phyloP scores from a whole-genome alignment of 352 stramenopile species.

The Phytophthora agathidicida region DNA sequence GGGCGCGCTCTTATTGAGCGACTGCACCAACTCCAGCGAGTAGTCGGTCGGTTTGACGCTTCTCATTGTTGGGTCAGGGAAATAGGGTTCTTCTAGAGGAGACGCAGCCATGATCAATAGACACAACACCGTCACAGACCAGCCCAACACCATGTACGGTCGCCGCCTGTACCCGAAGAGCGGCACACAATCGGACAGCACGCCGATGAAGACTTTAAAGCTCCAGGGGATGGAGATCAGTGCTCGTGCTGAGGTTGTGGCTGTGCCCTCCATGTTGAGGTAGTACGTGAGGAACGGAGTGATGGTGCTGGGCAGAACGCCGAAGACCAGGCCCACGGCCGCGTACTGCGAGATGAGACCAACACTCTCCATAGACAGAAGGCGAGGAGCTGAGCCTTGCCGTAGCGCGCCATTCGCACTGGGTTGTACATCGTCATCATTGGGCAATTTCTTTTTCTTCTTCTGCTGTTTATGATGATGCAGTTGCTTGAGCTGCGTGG shows the following conservation, averaged over 20 bases:
- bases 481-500: too few species aligned
- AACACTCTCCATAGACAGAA: constrained; percentile 42
- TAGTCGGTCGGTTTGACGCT: constrained; percentile 40
- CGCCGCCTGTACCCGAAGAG: constrained; percentile 54
- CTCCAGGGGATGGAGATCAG: constrained; percentile 59
- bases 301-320: constrained; percentile 49
- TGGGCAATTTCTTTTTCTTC: constrained; percentile 9
- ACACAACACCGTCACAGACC: constrained; percentile 41
- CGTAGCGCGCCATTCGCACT: constrained; percentile 36
- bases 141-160: constrained; percentile 64
- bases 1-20: constrained; percentile 43
- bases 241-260: constrained; percentile 43
- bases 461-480: too few species aligned
- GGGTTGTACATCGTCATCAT: background rate
- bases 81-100: constrained; percentile 45
- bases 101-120: constrained; percentile 45
- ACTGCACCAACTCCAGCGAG: constrained; percentile 34
- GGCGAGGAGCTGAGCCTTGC: constrained; percentile 29
- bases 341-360: constrained; percentile 56
- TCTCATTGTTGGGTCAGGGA: constrained; percentile 36
- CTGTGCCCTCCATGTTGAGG: constrained; percentile 53
- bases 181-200: constrained; percentile 55
- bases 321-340: constrained; percentile 49
- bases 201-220: constrained; percentile 62
- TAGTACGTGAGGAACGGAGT: constrained; percentile 59